Conservation (phyloP, 805 yeast species). For the Kockiozyma suomiensis region DNA sequence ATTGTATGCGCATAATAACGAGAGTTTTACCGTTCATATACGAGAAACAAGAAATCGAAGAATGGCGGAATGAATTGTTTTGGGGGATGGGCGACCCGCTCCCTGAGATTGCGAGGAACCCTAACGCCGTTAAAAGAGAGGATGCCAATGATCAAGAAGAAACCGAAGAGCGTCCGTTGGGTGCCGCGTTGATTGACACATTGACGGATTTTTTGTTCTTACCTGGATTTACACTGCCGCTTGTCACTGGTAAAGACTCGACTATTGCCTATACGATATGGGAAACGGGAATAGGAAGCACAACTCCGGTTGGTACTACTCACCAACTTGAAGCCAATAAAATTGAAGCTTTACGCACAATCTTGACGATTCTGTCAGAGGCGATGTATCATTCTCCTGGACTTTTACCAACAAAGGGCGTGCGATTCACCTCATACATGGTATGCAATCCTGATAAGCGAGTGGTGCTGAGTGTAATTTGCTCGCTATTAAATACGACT, state of each 20-base stretch:
- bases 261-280: conserved; percentile 55
- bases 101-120: not conserved
- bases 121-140: not conserved
- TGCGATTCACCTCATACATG: conserved; percentile 63
- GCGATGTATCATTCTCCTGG: conserved; percentile 53
- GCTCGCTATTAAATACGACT: conserved; percentile 68
- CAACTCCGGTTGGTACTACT: conserved; percentile 42
- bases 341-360: conserved; percentile 63
- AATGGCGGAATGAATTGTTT: conserved; percentile 46
- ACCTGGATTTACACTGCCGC: conserved; percentile 57
- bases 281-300: conserved; percentile 78
- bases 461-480: conserved; percentile 54
- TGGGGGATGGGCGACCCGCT: conserved; percentile 46
- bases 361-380: conserved; percentile 63
- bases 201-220: conserved; percentile 56
- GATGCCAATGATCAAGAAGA: not conserved
- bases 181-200: conserved; percentile 45
- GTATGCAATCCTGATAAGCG: conserved; percentile 52
- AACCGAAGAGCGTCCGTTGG: conserved; percentile 38
- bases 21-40: conserved; percentile 67
- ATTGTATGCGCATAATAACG: conserved; percentile 66
- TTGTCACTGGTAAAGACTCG: conserved; percentile 27
- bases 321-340: conserved; percentile 61
- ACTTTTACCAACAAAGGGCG: conserved; percentile 54
- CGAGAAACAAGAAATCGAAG: conserved; percentile 52